Evolutionary conservation across 108 stramenopile species (phyloP), one percentile per base, ranked within the genome.

Genomic region (Nitzschia sp.): DNA sequence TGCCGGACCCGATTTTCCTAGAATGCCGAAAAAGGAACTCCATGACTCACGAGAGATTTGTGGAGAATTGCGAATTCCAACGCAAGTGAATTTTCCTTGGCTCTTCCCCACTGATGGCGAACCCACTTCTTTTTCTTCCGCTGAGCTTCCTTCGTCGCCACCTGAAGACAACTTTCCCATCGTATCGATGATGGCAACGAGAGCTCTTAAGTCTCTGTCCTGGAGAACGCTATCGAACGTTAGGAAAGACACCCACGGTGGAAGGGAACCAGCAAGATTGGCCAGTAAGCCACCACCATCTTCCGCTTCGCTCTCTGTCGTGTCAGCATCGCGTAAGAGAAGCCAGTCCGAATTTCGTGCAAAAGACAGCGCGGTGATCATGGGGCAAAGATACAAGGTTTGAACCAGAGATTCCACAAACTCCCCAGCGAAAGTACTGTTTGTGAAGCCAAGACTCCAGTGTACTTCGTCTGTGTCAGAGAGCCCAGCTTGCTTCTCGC

Each of bases 361-460:
- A 49, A 88, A 88, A 11, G 87, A 85, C 15, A 84, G 73, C 8
- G 77, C 84, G 31, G 73, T 76, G n/a, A 88, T 82, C 46, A 63
- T 78, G 2, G 87, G 84, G 61, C 82, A 85, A 2, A 77, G 70
- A 62, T 88, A 88, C 25, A 88, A 59, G n/a, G 79, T 72, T 48
- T 86, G 82, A 23, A 90, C 79, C 26, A 90, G 82, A 5, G 85
- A 81, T 47, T 90, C 89, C 0, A 79, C 70, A 59, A 86, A 90
- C 59, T 90, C 89, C 1, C 84, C 85, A 18, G 76, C 85, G 59
- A 86, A 90, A 9, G 79, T 81, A 59, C 82, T 83, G 30, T 90
- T 90, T 11, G 70, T 86, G 68, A 90, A 90, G 2, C 72, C 76
- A 24, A 90, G 75, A n/a, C 81, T 74, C 85, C 89, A 90, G 47